Conservation (phyloP, 2,329 filamentous ascomycete species). For the Dothideomycetidae sp. region DNA sequence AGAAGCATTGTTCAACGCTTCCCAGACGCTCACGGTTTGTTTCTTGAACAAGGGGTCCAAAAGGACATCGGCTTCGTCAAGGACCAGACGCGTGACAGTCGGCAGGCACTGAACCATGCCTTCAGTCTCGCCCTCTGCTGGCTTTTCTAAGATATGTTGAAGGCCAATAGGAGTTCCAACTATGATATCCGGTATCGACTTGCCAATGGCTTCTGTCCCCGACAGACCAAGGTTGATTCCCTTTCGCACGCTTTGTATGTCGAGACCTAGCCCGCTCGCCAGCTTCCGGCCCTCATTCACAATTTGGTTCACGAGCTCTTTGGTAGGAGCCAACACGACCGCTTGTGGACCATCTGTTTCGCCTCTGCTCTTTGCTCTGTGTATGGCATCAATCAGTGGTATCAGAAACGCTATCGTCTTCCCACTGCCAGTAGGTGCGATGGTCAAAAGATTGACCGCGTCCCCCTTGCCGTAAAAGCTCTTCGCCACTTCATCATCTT, state of each 20-base stretch:
- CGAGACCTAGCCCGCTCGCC: slow-evolving; percentile 59
- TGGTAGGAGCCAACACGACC: slow-evolving; percentile 35
- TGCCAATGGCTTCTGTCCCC: too few species aligned
- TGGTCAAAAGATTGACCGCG: slow-evolving; percentile 62
- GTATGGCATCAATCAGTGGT: slow-evolving; percentile 63
- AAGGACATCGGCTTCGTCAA: slow-evolving; percentile 92
- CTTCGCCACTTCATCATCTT: slow-evolving; percentile 22
- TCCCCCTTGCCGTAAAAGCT: slow-evolving; percentile 15
- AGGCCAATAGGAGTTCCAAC: slow-evolving; percentile 2
- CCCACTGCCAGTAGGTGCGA: slow-evolving; percentile 90
- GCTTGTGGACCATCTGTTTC: slow-evolving; percentile 22
- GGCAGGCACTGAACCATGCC: slow-evolving; percentile 20
- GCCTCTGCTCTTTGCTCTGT: slow-evolving; percentile 15
- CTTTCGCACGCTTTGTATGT: slow-evolving; percentile 70
- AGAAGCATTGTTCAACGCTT: slow-evolving; percentile 54
- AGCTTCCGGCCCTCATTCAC: slow-evolving; percentile 68
- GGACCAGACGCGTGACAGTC: slow-evolving; percentile 56
- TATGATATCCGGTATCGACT: slow-evolving; percentile 1
- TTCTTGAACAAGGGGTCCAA: slow-evolving; percentile 82
- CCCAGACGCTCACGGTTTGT: slow-evolving; percentile 76
- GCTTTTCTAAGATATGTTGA: slow-evolving; percentile 17
- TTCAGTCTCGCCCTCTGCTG: slow-evolving; percentile 12
- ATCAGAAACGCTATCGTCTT: slow-evolving; percentile 92
- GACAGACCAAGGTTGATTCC: slow-evolving; percentile 45
- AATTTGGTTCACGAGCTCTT: slow-evolving; percentile 37